phyloP scores from a whole-genome alignment of 129 eudicot genomes.

The Mikania micrantha region DNA sequence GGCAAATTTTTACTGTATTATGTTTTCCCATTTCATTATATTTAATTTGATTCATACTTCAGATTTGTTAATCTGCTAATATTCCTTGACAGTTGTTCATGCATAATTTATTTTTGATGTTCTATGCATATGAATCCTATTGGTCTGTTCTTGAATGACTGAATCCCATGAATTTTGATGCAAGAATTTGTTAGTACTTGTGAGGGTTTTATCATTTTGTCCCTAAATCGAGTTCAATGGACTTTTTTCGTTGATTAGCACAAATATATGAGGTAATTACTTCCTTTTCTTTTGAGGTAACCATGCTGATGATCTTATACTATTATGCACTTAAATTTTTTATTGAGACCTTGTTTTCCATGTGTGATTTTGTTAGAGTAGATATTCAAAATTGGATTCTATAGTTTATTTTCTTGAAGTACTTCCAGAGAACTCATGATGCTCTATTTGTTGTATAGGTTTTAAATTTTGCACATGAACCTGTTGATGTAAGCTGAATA shows the following conservation, averaged over 20 bases:
- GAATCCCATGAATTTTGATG: too few species aligned
- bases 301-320: neutral
- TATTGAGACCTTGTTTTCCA: neutral
- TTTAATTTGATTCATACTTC: neutral
- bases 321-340: constrained; percentile 12
- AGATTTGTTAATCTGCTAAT: too few species aligned
- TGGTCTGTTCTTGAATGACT: too few species aligned
- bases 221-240: too few species aligned
- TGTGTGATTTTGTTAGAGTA: neutral
- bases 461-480: neutral
- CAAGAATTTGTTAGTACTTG: too few species aligned
- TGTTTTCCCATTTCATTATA: neutral
- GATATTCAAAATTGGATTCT: neutral
- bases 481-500: constrained; percentile 11
- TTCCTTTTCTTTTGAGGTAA: too few species aligned
- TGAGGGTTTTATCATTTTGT: too few species aligned
- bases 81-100: neutral
- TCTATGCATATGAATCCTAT: too few species aligned
- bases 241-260: too few species aligned
- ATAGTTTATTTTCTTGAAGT: neutral
- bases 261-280: too few species aligned
- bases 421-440: neutral
- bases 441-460: constrained; percentile 13
- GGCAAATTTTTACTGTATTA: neutral
- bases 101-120: too few species aligned